A percentile compares a stretch with the other conserved stretches of the same genome.
Evolutionary conservation across 331 rosid species (phyloP).

Genomic region (Arachis monticola): DNA sequence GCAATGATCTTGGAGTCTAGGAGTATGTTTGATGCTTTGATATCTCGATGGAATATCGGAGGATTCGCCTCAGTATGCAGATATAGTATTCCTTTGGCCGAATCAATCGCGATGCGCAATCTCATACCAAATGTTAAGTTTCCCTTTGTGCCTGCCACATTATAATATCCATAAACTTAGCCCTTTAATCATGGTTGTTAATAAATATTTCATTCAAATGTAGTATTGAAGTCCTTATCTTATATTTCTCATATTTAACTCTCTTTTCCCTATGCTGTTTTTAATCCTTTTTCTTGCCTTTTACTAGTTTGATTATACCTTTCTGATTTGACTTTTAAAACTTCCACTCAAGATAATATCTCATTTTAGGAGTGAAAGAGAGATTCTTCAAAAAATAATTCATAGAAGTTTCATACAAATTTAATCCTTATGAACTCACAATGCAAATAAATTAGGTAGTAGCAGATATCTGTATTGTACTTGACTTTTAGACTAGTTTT

Average conservation of each 20-base stretch:
- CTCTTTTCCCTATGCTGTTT: background rate
- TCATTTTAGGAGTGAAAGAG: background rate
- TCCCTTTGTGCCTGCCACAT: slow-evolving; percentile 56
- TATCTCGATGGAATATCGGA: slow-evolving; percentile 90
- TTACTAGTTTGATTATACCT: too few relatives aligned
- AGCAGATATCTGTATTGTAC: too few relatives aligned
- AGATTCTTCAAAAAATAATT: background rate
- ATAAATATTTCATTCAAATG: background rate
- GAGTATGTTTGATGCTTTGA: slow-evolving; percentile 85
- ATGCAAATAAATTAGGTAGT: too few relatives aligned
- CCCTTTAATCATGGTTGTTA: background rate
- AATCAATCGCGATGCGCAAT: slow-evolving; percentile 67
- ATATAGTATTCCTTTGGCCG: slow-evolving; percentile 80
- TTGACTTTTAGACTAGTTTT: too few relatives aligned
- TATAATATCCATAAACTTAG: slow-evolving; percentile 27
- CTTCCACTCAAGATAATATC: background rate
- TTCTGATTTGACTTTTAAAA: background rate
- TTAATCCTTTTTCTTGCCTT: background rate
- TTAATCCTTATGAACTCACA: background rate
- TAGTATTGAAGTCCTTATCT: too few relatives aligned
- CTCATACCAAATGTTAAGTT: slow-evolving; percentile 61
- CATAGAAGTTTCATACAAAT: background rate
- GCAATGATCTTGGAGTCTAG: slow-evolving; percentile 67
- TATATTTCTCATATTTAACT: too few relatives aligned
- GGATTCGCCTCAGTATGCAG: slow-evolving; percentile 94